These are phyloP conservation scores for Penicillium sp. DNA, from an alignment of 2,329 filamentous ascomycete species.

Conservation along the genomic window DNA sequence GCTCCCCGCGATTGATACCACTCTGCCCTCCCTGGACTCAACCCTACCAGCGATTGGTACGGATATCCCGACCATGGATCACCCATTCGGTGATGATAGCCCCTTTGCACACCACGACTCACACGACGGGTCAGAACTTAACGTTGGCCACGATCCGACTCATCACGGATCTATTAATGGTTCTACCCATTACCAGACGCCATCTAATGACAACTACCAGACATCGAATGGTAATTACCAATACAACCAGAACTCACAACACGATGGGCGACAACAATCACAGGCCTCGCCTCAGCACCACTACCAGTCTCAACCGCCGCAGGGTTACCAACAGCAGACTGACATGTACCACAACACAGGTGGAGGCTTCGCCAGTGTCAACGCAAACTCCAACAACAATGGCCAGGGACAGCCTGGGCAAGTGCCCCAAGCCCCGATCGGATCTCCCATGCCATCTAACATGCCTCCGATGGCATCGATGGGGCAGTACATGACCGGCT, in stretches of 20 bases:
- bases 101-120: constrained; percentile 29
- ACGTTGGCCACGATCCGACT: constrained; percentile 28
- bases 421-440: constrained; percentile 52
- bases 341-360: constrained; percentile 43
- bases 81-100: constrained; percentile 32
- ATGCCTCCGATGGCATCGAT: constrained; percentile 59
- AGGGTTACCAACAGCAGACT: constrained; percentile 38
- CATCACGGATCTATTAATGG: constrained; percentile 41
- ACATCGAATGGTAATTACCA: constrained; percentile 50
- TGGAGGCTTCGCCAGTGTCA: constrained; percentile 25
- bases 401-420: constrained; percentile 41
- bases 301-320: constrained; percentile 38
- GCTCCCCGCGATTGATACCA: constrained; percentile 37
- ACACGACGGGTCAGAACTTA: constrained; percentile 19
- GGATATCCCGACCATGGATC: constrained; percentile 41
- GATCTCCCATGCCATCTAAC: constrained; percentile 56
- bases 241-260: constrained; percentile 40
- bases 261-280: constrained; percentile 48
- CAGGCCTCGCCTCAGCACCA: constrained; percentile 37
- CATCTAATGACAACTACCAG: constrained; percentile 48
- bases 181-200: constrained; percentile 53
- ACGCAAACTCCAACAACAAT: constrained; percentile 24
- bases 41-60: constrained; percentile 40
- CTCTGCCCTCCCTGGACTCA: constrained; percentile 35
- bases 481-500: constrained; percentile 60